phyloP scores from a whole-genome alignment of 768 basidiomycete genomes.

The Macrolepiota fuliginosa region DNA sequence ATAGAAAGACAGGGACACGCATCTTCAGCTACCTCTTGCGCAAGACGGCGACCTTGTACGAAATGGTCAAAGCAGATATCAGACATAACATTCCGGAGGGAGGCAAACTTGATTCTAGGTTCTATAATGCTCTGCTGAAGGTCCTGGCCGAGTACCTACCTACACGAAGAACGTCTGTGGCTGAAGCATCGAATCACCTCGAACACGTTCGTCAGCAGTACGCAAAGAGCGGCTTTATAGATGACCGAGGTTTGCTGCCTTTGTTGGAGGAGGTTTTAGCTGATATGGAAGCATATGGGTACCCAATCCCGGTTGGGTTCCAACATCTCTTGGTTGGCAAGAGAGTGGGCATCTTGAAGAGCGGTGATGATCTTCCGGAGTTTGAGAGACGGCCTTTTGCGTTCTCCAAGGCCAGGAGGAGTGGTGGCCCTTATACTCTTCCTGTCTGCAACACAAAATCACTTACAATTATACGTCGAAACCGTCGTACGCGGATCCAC shows the following conservation, averaged over 20 bases:
- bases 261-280: conserved; percentile 15
- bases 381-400: not conserved
- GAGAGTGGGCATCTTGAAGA: not conserved
- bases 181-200: not conserved
- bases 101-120: conserved; percentile 47
- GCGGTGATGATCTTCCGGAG: not conserved
- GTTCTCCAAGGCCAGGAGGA: not conserved
- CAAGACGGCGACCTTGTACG: not conserved
- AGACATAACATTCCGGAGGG: conserved; percentile 6
- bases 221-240: not conserved
- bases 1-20: not conserved
- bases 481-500: not conserved
- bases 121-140: conserved; percentile 61
- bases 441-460: not conserved
- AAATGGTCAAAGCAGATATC: conserved; percentile 3
- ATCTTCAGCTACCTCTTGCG: not conserved
- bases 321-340: conserved; percentile 18
- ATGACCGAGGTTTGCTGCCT: not conserved
- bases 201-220: not conserved
- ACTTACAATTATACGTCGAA: not conserved
- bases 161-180: not conserved
- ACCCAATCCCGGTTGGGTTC: conserved; percentile 18
- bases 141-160: conserved; percentile 30
- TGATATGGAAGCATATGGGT: conserved; percentile 18
- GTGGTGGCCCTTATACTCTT: conserved; percentile 10